Evolutionary conservation across 176 grass and related monocot genomes (phyloP).

Genomic region (Triticum dicoccoides): DNA sequence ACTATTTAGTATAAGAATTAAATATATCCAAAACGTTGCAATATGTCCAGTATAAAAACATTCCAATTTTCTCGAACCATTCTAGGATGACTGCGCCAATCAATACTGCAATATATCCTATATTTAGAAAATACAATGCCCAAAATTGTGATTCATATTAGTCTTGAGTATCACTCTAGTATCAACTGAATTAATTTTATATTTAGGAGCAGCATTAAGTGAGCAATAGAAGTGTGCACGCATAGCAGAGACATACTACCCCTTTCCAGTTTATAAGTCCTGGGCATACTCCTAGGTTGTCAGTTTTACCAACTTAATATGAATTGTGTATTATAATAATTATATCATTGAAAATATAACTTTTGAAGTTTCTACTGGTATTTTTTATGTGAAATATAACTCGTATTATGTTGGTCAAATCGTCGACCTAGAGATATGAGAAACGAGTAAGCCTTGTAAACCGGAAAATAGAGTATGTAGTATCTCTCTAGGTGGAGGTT

Average conservation of each 20-base stretch:
- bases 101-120: not conserved
- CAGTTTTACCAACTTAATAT: no score
- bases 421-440: no score
- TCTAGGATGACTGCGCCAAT: not conserved
- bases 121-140: not conserved
- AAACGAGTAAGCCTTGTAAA: no score
- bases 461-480: no score
- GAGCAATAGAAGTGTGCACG: not conserved
- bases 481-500: not conserved
- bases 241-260: not conserved
- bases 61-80: not conserved
- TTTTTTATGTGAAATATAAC: no score
- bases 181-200: not conserved
- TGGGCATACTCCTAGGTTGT: no score
- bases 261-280: no score
- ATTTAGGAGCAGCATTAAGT: not conserved
- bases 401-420: no score
- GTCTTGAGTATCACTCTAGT: not conserved
- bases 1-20: not conserved
- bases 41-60: not conserved
- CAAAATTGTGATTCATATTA: not conserved
- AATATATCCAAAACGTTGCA: not conserved
- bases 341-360: no score
- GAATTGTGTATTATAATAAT: no score
- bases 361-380: no score